phyloP scores from a whole-genome alignment of 2,329 filamentous ascomycete species.

The Cladosporium sp. region DNA sequence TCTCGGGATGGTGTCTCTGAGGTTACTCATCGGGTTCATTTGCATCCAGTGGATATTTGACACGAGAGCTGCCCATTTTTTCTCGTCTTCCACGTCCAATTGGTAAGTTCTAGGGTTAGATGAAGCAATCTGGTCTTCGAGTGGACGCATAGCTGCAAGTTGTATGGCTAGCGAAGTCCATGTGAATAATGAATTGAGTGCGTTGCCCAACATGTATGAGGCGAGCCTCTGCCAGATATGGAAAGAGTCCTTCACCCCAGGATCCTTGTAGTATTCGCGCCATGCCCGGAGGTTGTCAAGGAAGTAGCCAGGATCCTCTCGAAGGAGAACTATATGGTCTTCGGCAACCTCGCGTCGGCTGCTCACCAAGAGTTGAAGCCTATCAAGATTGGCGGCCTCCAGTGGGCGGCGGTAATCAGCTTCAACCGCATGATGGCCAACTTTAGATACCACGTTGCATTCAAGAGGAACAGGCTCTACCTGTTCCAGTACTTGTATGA shows the following conservation, averaged over 20 bases:
- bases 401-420: slow-evolving; percentile 51
- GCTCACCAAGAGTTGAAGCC: slow-evolving; percentile 42
- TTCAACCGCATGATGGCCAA: slow-evolving; percentile 36
- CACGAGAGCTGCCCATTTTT: slow-evolving; percentile 39
- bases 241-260: not conserved
- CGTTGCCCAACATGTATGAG: not conserved
- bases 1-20: slow-evolving; percentile 15
- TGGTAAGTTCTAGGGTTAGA: slow-evolving; percentile 34
- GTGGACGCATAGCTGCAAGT: slow-evolving; percentile 16
- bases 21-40: slow-evolving; percentile 4
- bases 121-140: slow-evolving; percentile 37
- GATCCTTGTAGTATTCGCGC: slow-evolving; percentile 43
- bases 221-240: not conserved
- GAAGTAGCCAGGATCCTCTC: slow-evolving; percentile 59
- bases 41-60: slow-evolving; percentile 17
- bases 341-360: slow-evolving; percentile 42
- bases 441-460: slow-evolving; percentile 13
- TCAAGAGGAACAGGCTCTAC: slow-evolving; percentile 14
- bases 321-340: slow-evolving; percentile 53
- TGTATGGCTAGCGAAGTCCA: slow-evolving; percentile 14
- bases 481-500: slow-evolving; percentile 15
- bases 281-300: slow-evolving; percentile 39
- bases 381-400: slow-evolving; percentile 40
- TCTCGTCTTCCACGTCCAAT: slow-evolving; percentile 34
- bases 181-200: not conserved